Conservation (phyloP, 2,329 filamentous ascomycete genomes). For the Aspergillus awamori region DNA sequence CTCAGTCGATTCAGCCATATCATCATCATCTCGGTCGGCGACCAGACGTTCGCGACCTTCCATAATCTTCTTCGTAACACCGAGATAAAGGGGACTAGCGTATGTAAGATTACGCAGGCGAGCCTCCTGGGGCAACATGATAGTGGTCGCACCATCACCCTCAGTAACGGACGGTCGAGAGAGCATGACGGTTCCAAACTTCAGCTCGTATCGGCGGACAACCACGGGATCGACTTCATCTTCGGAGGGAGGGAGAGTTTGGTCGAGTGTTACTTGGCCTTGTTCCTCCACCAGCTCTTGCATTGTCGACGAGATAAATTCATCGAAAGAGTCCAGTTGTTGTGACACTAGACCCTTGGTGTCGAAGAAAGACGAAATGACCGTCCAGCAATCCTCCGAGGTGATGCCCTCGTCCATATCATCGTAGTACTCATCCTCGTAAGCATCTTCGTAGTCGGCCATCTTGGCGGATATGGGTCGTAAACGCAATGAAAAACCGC, state of each 20-base stretch:
- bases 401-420: conserved; percentile 77
- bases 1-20: conserved; percentile 56
- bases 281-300: conserved; percentile 94
- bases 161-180: conserved; percentile 90
- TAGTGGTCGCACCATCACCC: conserved; percentile 82
- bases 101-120: conserved; percentile 96
- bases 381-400: conserved; percentile 96
- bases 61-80: conserved; percentile 81
- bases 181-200: conserved; percentile 87
- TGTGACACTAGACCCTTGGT: conserved; percentile 94
- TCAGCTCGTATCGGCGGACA: conserved; percentile 90
- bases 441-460: conserved; percentile 64
- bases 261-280: conserved; percentile 86
- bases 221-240: conserved; percentile 76
- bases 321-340: conserved; percentile 97
- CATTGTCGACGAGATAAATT: conserved; percentile 92
- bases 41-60: conserved; percentile 77
- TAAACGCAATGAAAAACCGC: conserved; percentile 12
- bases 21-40: conserved; percentile 66
- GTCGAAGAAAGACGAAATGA: conserved; percentile 97
- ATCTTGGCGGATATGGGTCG: conserved; percentile 41
- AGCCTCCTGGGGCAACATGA: conserved; percentile 90
- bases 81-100: conserved; percentile 84
- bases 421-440: conserved; percentile 70
- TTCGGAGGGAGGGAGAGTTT: conserved; percentile 76